These are phyloP conservation scores for Torrubiella hemipterigena DNA, from an alignment of 2,329 filamentous ascomycete genomes.

Conservation along the genomic window DNA sequence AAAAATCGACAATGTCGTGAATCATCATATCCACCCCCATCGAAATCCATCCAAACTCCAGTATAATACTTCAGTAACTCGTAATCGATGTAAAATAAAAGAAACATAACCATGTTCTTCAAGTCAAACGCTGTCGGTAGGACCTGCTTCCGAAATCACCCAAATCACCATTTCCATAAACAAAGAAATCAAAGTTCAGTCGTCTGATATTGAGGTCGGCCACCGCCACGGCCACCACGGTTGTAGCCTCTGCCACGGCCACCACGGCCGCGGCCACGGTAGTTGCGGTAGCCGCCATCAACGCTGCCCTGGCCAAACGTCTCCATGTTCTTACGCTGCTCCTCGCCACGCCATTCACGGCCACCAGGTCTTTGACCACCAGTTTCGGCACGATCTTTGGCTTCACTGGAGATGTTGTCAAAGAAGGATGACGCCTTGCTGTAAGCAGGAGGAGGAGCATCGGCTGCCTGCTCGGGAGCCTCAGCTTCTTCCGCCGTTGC, in stretches of 20 bases:
- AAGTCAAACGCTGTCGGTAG: too few species aligned
- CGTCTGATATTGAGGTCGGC: constrained; percentile 19
- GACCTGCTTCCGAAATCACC: too few species aligned
- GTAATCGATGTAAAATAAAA: too few species aligned
- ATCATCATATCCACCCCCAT: too few species aligned
- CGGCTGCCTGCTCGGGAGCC: constrained; percentile 20
- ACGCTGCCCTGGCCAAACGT: constrained; percentile 96
- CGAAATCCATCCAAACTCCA: too few species aligned
- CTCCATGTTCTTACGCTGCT: constrained; percentile 92
- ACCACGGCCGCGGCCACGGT: constrained; percentile 68
- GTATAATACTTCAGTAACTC: too few species aligned
- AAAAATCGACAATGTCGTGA: too few species aligned
- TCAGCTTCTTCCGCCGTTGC: constrained; percentile 23
- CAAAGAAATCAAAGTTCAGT: too few species aligned
- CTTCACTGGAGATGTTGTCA: constrained; percentile 93
- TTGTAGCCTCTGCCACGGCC: constrained; percentile 38
- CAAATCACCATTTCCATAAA: too few species aligned
- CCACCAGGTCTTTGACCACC: constrained; percentile 58
- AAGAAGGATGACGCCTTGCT: constrained; percentile 90
- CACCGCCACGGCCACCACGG: constrained; percentile 22
- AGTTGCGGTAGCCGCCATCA: constrained; percentile 67
- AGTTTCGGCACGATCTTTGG: constrained; percentile 74
- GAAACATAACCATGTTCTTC: too few species aligned
- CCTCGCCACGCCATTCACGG: constrained; percentile 81
- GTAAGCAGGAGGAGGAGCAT: constrained; percentile 47